phyloP scores from a whole-genome alignment of 129 eudicot species.

The Smallanthus sonchifolius region DNA sequence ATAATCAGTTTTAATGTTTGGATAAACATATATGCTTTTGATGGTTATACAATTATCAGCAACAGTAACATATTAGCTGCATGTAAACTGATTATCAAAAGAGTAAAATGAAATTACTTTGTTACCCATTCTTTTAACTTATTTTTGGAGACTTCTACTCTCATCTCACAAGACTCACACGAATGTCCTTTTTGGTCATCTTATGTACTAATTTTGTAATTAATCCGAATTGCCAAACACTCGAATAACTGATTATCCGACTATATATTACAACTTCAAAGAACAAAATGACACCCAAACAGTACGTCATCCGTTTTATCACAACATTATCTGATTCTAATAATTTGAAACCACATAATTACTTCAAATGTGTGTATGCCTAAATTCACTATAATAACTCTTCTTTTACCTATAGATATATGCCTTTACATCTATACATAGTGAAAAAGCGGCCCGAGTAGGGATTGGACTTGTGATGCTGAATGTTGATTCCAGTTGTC shows the following conservation, averaged over 20 bases:
- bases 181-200: neutral
- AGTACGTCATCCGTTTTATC: neutral
- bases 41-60: neutral
- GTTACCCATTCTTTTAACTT: neutral
- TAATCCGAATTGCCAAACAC: too few species aligned
- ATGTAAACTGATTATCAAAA: neutral
- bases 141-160: neutral
- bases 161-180: neutral
- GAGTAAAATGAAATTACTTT: neutral
- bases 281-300: neutral
- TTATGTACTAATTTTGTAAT: neutral
- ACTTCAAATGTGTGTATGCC: neutral
- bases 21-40: neutral
- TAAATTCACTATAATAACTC: neutral
- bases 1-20: neutral
- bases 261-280: too few species aligned
- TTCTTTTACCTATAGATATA: neutral
- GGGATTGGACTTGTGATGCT: conserved; percentile 69
- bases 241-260: too few species aligned
- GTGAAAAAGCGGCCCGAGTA: conserved; percentile 18
- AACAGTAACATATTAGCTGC: neutral
- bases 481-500: conserved; percentile 82
- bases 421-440: conserved; percentile 21
- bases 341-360: neutral
- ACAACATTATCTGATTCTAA: neutral